Percentiles rank a stretch among this genome's conserved stretches.
These are phyloP conservation scores for Friedmanniomyces simplex DNA, from an alignment of 495 filamentous ascomycete genomes.

Conservation along the genomic window DNA sequence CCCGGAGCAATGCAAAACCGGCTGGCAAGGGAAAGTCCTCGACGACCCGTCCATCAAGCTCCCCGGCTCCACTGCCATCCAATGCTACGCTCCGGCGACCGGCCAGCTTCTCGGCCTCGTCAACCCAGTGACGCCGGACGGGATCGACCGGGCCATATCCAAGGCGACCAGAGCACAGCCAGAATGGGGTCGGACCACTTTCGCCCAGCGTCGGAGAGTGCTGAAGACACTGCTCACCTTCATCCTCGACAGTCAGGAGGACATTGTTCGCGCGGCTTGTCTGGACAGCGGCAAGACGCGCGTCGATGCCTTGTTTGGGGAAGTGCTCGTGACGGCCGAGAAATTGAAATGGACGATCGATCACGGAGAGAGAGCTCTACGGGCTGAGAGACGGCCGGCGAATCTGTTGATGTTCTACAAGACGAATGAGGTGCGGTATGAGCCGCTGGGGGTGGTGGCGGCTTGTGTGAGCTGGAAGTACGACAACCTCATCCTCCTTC, in stretches of 20 bases:
- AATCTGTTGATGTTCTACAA: slow-evolving; percentile 96
- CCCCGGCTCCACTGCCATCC: slow-evolving; percentile 49
- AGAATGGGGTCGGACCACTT: slow-evolving; percentile 72
- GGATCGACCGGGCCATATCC: slow-evolving; percentile 70
- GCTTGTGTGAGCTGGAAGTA: slow-evolving; percentile 97
- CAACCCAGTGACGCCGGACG: slow-evolving; percentile 64
- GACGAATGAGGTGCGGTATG: slow-evolving; percentile 79
- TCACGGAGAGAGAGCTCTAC: slow-evolving; percentile 77
- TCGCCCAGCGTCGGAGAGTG: slow-evolving; percentile 66
- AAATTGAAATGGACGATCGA: slow-evolving; percentile 91
- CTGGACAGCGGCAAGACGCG: slow-evolving; percentile 96
- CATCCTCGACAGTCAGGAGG: slow-evolving; percentile 80
- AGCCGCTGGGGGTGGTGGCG: slow-evolving; percentile 88
- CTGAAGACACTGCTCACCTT: slow-evolving; percentile 65
- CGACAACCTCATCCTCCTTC: slow-evolving; percentile 3
- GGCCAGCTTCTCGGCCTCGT: slow-evolving; percentile 72
- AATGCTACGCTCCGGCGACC: slow-evolving; percentile 86
- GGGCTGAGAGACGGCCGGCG: slow-evolving; percentile 57
- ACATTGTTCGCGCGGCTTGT: slow-evolving; percentile 75
- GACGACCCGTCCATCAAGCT: slow-evolving; percentile 45
- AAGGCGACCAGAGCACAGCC: slow-evolving; percentile 64
- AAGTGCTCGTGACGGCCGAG: slow-evolving; percentile 86
- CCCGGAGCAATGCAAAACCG: slow-evolving; percentile 45
- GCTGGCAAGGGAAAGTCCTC: slow-evolving; percentile 51
- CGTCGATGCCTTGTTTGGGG: slow-evolving; percentile 84